Conservation (phyloP, 2,329 filamentous ascomycete genomes). For the Cephalotrichum gorgonifer region DNA sequence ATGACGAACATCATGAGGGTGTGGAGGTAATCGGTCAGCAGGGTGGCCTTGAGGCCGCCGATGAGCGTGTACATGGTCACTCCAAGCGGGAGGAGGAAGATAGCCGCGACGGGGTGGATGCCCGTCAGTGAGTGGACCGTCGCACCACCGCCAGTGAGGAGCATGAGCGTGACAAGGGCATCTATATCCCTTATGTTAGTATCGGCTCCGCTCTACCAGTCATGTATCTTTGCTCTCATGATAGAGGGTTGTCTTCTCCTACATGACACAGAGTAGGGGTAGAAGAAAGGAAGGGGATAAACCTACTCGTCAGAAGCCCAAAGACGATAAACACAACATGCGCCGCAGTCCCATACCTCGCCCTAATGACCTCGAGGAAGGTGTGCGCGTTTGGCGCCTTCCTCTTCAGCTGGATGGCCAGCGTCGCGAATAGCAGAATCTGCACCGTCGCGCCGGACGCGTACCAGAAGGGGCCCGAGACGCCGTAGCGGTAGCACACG, state of each 20-base stretch:
- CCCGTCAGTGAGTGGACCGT: slow-evolving; percentile 42
- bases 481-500: slow-evolving; percentile 74
- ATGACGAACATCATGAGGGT: slow-evolving; percentile 78
- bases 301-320: slow-evolving; percentile 58
- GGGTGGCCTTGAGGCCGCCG: slow-evolving; percentile 77
- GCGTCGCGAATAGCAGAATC: slow-evolving; percentile 79
- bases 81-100: slow-evolving; percentile 67
- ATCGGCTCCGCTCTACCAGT: no score
- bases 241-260: no score
- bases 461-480: slow-evolving; percentile 52
- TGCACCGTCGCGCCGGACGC: slow-evolving; percentile 69
- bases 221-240: no score
- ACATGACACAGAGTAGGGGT: no score
- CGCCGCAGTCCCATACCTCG: slow-evolving; percentile 61
- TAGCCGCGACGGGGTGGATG: slow-evolving; percentile 61
- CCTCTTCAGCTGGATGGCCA: slow-evolving; percentile 83
- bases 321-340: slow-evolving; percentile 77
- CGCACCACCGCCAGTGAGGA: slow-evolving; percentile 64
- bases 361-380: slow-evolving; percentile 73
- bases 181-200: slow-evolving; percentile 20
- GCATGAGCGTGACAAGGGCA: slow-evolving; percentile 79
- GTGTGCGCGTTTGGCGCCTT: slow-evolving; percentile 80
- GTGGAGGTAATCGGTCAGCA: slow-evolving; percentile 78
- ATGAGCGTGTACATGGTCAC: slow-evolving; percentile 64
- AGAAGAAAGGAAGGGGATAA: neutral